phyloP scores from a whole-genome alignment of 78 protist species.

The Protostelium mycophagum region DNA sequence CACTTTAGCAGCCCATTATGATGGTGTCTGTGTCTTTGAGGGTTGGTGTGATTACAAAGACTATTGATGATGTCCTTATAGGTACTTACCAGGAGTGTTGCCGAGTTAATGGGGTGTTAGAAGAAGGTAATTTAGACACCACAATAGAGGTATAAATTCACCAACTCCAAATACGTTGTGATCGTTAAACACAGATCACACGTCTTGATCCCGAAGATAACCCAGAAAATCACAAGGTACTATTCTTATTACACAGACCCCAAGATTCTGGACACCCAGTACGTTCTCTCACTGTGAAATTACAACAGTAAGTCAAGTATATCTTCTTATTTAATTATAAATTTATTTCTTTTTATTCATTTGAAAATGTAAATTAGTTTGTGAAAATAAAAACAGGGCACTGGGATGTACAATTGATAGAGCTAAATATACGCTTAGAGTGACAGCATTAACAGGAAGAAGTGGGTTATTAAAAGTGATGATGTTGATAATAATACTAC shows the following conservation, averaged over 20 bases:
- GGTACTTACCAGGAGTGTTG: background rate
- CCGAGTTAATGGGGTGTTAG: background rate
- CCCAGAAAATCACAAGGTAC: background rate
- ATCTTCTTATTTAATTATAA: too few relatives aligned
- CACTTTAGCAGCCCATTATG: background rate
- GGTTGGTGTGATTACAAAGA: background rate
- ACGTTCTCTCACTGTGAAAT: background rate
- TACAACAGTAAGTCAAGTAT: background rate
- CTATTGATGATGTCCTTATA: background rate
- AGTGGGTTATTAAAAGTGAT: background rate
- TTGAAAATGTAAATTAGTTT: background rate
- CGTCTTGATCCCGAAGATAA: background rate
- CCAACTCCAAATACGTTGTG: background rate
- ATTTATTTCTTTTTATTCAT: too few relatives aligned
- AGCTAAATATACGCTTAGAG: background rate
- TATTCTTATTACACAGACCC: background rate
- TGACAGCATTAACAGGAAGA: background rate
- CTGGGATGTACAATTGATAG: background rate
- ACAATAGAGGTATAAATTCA: background rate
- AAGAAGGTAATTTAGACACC: background rate
- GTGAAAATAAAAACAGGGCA: background rate
- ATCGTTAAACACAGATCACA: background rate
- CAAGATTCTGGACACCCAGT: background rate
- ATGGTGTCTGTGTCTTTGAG: background rate
- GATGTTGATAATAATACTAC: background rate